Evolutionary conservation across 225 moss, liverwort and hornwort species (phyloP).

Genomic region (Straminergon stramineum): DNA sequence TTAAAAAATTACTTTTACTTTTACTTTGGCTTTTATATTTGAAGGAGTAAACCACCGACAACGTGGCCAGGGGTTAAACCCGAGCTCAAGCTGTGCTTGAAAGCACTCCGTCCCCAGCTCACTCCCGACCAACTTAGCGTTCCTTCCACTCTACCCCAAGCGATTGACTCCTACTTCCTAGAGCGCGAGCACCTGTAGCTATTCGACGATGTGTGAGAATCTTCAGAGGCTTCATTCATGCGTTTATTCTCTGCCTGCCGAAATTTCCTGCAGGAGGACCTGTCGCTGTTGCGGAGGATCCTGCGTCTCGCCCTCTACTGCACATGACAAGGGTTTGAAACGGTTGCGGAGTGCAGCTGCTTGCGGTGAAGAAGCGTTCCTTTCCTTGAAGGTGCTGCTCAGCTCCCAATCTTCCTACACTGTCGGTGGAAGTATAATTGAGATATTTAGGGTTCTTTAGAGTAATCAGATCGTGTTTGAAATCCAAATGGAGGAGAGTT

Average conservation of each 20-base stretch:
- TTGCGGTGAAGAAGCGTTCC: no score
- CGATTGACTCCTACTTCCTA: background rate
- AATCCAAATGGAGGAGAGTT: background rate
- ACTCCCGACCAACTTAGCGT: background rate
- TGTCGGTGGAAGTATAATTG: background rate
- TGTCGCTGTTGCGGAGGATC: background rate
- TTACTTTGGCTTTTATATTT: no score
- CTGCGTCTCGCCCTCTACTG: background rate
- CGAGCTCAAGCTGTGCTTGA: background rate
- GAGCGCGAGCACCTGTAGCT: background rate
- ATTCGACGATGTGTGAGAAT: background rate
- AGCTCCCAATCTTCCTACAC: background rate
- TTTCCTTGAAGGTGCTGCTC: background rate
- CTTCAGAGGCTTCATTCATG: background rate
- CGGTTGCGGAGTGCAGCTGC: background rate
- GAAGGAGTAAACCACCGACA: background rate
- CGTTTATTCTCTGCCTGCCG: background rate
- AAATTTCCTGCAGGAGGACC: background rate
- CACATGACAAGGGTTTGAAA: background rate
- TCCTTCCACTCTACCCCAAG: background rate
- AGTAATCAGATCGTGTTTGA: background rate
- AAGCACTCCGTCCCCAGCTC: background rate
- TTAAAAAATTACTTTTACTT: no score
- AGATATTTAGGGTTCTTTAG: background rate
- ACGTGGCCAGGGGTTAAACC: no score